phyloP scores from a whole-genome alignment of 2,329 filamentous ascomycete genomes.

The Trichoderma afroharzianum region DNA sequence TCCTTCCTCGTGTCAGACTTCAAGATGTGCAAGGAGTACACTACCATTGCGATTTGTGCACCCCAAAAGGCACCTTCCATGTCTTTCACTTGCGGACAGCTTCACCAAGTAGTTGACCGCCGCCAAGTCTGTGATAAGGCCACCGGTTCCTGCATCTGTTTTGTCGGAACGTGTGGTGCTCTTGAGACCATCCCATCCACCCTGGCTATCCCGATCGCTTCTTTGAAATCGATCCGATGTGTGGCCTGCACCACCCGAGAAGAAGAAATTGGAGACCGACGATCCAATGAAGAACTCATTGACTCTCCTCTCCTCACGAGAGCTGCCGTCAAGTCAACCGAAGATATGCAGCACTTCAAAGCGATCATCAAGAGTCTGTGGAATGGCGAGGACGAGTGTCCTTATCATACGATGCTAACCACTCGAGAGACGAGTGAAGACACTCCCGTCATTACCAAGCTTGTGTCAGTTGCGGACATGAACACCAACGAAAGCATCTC shows the following conservation, averaged over 20 bases:
- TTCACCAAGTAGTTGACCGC: conserved; percentile 24
- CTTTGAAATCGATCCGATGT: conserved; percentile 20
- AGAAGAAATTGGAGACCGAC: conserved; percentile 19
- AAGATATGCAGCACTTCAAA: not conserved
- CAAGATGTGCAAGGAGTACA: conserved; percentile 25
- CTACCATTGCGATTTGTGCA: conserved; percentile 25
- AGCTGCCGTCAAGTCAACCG: not conserved
- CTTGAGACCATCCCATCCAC: conserved; percentile 1
- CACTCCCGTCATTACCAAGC: not conserved
- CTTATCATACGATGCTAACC: not conserved
- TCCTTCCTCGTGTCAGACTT: not conserved
- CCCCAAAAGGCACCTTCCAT: not conserved
- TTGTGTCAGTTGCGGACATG: not conserved
- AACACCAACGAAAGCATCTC: not conserved
- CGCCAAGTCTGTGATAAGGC: conserved; percentile 20
- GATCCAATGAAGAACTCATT: conserved; percentile 15
- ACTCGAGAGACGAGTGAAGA: not conserved
- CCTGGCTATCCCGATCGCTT: conserved; percentile 4
- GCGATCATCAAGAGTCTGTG: not conserved
- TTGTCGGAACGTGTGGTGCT: conserved; percentile 25
- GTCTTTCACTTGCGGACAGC: conserved; percentile 23
- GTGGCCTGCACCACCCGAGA: conserved; percentile 20
- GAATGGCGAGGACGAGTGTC: not conserved
- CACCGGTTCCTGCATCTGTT: conserved; percentile 22
- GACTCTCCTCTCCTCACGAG: conserved; percentile 19